A percentile compares a stretch with the other conserved stretches of the same genome.
These are phyloP conservation scores for Talaromyces verruculosus DNA, from an alignment of 2,329 filamentous ascomycete species.

Conservation along the genomic window DNA sequence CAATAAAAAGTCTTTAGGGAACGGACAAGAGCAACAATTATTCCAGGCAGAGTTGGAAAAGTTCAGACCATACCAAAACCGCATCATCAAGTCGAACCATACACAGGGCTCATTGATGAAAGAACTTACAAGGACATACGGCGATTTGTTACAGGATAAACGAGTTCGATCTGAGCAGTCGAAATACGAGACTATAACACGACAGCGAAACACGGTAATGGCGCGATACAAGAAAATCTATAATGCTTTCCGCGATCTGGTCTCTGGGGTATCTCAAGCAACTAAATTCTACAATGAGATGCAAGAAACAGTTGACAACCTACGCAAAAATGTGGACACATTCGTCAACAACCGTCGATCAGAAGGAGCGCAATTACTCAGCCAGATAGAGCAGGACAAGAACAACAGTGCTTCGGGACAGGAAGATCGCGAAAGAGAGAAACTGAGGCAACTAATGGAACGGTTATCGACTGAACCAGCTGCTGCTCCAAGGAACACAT, in stretches of 20 bases:
- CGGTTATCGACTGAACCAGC: constrained; percentile 78
- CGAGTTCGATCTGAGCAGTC: constrained; percentile 89
- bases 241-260: constrained; percentile 86
- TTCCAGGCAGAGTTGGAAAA: constrained; percentile 98
- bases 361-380: constrained; percentile 85
- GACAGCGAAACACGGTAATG: constrained; percentile 77
- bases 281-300: constrained; percentile 95
- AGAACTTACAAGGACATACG: constrained; percentile 84
- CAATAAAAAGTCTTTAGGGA: constrained; percentile 91
- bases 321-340: constrained; percentile 92
- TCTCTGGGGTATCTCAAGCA: constrained; percentile 80
- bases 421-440: constrained; percentile 81
- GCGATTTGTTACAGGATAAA: constrained; percentile 86
- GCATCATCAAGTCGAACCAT: constrained; percentile 88
- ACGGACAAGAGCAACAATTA: constrained; percentile 81
- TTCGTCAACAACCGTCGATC: constrained; percentile 93
- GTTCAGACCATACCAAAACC: constrained; percentile 87
- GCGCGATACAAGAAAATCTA: constrained; percentile 87
- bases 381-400: constrained; percentile 80
- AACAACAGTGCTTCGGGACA: constrained; percentile 57
- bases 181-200: constrained; percentile 86
- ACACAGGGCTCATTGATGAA: constrained; percentile 95
- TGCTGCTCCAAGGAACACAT: constrained; percentile 27
- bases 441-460: constrained; percentile 88
- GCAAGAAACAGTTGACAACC: constrained; percentile 86